Conservation (phyloP, 2,329 filamentous ascomycete genomes). For the Aspergillus sp. region DNA sequence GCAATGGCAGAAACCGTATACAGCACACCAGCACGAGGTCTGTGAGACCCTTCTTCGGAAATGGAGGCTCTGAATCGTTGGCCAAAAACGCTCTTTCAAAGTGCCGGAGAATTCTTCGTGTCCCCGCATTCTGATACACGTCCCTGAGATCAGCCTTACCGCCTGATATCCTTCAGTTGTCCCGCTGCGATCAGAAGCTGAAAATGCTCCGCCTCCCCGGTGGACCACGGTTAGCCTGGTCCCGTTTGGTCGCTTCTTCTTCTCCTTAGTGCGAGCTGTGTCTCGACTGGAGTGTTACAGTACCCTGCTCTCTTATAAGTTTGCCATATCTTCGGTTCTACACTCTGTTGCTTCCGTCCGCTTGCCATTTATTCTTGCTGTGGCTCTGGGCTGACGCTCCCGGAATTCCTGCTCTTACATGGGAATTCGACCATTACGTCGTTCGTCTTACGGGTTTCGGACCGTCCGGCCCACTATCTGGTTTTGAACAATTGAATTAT, state of each 20-base stretch:
- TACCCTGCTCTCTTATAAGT: slow-evolving; percentile 1
- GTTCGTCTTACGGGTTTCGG: slow-evolving; percentile 15
- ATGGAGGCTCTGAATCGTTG: slow-evolving; percentile 2
- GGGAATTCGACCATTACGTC: slow-evolving; percentile 27
- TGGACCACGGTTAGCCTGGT: slow-evolving; percentile 15
- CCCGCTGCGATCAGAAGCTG: slow-evolving; percentile 10
- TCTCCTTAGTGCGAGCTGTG: background rate
- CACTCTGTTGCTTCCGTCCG: slow-evolving; percentile 3
- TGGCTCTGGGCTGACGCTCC: slow-evolving; percentile 21
- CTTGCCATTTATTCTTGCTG: slow-evolving; percentile 5
- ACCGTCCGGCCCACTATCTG: slow-evolving; percentile 16
- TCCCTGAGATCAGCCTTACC: background rate
- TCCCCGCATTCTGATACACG: background rate
- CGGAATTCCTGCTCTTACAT: slow-evolving; percentile 21
- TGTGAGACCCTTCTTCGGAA: background rate
- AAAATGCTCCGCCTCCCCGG: slow-evolving; percentile 18
- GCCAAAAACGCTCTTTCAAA: background rate
- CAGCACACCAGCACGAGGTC: background rate
- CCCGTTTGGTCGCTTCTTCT: slow-evolving; percentile 3
- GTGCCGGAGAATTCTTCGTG: background rate
- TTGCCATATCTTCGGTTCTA: slow-evolving; percentile 5
- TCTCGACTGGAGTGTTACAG: background rate
- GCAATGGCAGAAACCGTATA: background rate
- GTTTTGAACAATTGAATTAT: slow-evolving; percentile 9
- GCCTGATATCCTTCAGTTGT: background rate